A percentile compares a stretch with the other conserved stretches of the same genome.
These are phyloP conservation scores for Acacia confusa DNA, from an alignment of 306 rosid species.

Conservation along the genomic window DNA sequence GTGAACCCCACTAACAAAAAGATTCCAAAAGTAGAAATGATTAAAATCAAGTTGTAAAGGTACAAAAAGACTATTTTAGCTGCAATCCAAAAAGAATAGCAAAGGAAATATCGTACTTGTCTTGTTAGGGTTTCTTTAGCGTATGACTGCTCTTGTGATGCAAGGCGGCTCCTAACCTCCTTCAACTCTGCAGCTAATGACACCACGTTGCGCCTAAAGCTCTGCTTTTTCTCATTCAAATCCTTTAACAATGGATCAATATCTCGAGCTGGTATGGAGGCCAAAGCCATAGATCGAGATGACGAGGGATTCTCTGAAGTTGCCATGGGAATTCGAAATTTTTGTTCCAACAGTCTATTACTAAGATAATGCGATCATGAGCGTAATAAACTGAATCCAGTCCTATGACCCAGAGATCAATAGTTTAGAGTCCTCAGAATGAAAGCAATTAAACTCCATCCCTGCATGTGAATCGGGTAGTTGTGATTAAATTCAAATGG, in stretches of 20 bases:
- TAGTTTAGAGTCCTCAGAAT: conserved; percentile 26
- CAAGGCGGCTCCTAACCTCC: conserved; percentile 73
- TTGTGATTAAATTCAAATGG: conserved; percentile 47
- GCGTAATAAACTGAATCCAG: conserved; percentile 33
- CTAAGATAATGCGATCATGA: not conserved
- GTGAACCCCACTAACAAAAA: conserved; percentile 49
- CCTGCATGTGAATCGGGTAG: conserved; percentile 51
- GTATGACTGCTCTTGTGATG: conserved; percentile 76
- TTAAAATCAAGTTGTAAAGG: conserved; percentile 29
- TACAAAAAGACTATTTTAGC: conserved; percentile 25
- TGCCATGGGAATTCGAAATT: conserved; percentile 51
- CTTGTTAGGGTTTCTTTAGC: conserved; percentile 71
- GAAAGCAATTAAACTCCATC: conserved; percentile 40
- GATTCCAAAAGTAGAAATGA: conserved; percentile 37
- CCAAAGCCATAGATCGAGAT: not conserved
- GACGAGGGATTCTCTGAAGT: conserved; percentile 49
- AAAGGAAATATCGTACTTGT: conserved; percentile 54
- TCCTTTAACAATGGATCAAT: conserved; percentile 81
- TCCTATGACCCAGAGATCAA: conserved; percentile 31
- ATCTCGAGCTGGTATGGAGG: conserved; percentile 38
- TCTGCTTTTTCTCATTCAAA: conserved; percentile 88
- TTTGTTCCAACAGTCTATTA: conserved; percentile 20
- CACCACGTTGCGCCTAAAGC: conserved; percentile 83
- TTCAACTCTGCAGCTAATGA: conserved; percentile 89
- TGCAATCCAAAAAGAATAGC: conserved; percentile 22